A percentile compares a stretch with the other conserved stretches of the same genome.
phyloP scores from a whole-genome alignment of 192 early-diverging fungal genomes.

The Mortierella hygrophila region DNA sequence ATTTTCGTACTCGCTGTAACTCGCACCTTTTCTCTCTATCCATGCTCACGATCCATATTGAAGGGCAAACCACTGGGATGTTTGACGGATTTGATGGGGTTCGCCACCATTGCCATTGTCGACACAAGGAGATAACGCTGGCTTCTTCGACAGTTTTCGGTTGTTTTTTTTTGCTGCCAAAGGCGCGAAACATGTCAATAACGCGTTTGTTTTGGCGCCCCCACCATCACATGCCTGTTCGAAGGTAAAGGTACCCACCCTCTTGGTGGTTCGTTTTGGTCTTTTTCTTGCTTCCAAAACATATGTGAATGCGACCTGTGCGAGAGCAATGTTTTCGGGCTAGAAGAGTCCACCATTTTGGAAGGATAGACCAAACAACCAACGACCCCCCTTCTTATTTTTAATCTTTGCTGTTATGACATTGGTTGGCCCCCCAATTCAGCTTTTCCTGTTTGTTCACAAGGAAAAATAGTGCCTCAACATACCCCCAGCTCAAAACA shows the following conservation, averaged over 20 bases:
- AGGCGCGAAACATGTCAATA: no score
- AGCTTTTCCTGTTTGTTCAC: neutral
- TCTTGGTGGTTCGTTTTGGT: neutral
- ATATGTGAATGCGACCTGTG: neutral
- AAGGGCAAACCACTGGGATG: no score
- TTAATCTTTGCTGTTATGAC: neutral
- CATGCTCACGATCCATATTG: no score
- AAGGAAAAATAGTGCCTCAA: neutral
- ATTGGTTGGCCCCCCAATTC: neutral
- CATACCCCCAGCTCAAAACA: neutral
- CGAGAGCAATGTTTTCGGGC: neutral
- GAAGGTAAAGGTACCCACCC: neutral
- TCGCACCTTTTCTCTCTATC: no score
- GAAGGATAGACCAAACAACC: neutral
- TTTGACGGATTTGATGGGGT: no score
- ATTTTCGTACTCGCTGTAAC: no score
- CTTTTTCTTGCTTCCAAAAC: neutral
- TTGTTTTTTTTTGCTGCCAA: no score
- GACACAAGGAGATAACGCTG: no score
- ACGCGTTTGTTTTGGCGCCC: no score
- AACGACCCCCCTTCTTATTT: neutral
- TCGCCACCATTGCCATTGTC: no score
- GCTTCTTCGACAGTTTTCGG: no score
- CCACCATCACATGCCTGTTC: conserved; percentile 1
- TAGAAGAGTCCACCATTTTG: neutral